Evolutionary conservation across 2,329 filamentous ascomycete genomes (phyloP).

Genomic region (Colletotrichum sp.): DNA sequence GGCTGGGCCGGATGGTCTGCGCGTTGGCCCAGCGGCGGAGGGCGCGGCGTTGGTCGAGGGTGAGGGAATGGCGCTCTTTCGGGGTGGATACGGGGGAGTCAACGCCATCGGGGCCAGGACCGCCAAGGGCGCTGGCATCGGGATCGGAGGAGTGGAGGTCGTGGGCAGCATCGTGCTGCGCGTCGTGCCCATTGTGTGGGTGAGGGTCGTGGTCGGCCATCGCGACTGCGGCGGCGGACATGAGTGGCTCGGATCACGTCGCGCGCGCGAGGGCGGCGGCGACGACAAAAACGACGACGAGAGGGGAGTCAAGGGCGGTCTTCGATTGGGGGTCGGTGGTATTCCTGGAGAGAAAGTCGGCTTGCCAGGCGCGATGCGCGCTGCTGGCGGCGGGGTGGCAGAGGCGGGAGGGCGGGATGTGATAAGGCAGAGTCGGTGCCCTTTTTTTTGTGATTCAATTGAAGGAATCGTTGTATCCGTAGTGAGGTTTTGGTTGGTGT

Average conservation of each 20-base stretch:
- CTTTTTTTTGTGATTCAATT: conserved; percentile 15
- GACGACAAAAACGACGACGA: background rate
- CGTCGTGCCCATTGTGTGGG: conserved; percentile 10
- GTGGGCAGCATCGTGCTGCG: conserved; percentile 14
- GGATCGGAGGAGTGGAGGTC: conserved; percentile 11
- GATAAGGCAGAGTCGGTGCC: background rate
- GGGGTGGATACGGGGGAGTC: conserved; percentile 17
- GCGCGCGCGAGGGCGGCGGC: background rate
- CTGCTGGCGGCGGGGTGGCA: background rate
- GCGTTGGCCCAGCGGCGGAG: conserved; percentile 64
- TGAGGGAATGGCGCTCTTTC: conserved; percentile 63
- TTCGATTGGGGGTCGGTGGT: background rate
- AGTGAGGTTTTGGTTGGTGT: conserved; percentile 12
- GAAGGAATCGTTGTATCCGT: conserved; percentile 25
- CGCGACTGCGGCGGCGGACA: background rate
- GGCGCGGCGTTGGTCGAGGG: conserved; percentile 66
- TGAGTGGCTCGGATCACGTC: background rate
- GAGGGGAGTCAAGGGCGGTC: background rate
- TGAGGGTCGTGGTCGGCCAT: conserved; percentile 21
- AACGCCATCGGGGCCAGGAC: background rate
- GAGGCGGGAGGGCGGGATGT: background rate
- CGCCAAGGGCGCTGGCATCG: conserved; percentile 7
- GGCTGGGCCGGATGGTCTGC: conserved; percentile 61
- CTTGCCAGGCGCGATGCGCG: background rate
- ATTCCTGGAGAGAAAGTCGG: background rate